These are phyloP conservation scores for Sparassis latifolia DNA, from an alignment of 1,284 basidiomycete genomes.

Conservation along the genomic window DNA sequence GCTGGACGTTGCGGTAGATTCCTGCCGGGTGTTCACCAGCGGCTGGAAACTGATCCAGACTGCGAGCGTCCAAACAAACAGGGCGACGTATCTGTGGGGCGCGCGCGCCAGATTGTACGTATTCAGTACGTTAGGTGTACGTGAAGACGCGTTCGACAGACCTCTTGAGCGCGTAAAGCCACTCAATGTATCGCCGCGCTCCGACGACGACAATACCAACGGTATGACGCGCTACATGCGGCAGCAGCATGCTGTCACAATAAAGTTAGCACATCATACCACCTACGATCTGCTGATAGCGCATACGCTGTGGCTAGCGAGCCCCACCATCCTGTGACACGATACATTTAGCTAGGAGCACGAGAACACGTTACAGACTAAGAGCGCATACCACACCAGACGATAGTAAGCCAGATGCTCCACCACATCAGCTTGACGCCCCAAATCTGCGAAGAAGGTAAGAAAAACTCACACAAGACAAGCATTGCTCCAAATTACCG, in stretches of 20 bases:
- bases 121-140: conserved; percentile 1
- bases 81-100: conserved; percentile 52
- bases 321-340: conserved; percentile 71
- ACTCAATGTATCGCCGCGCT: conserved; percentile 70
- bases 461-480: neutral
- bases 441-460: conserved; percentile 38
- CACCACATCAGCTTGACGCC: conserved; percentile 70
- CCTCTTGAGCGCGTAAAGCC: conserved; percentile 62
- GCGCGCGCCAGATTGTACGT: neutral
- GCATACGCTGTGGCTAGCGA: conserved; percentile 60
- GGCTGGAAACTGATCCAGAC: conserved; percentile 69
- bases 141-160: conserved; percentile 21
- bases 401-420: conserved; percentile 80
- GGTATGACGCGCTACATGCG: conserved; percentile 52
- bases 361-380: neutral
- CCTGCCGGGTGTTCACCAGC: conserved; percentile 46
- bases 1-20: conserved; percentile 16
- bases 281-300: neutral
- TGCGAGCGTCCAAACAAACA: conserved; percentile 66
- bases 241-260: conserved; percentile 42
- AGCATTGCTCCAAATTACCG: conserved; percentile 28
- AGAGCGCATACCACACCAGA: conserved; percentile 57
- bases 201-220: conserved; percentile 69
- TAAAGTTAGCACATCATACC: neutral
- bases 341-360: conserved; percentile 2